phyloP scores from a whole-genome alignment of 495 filamentous ascomycete species.

The Trichoderma virens region DNA sequence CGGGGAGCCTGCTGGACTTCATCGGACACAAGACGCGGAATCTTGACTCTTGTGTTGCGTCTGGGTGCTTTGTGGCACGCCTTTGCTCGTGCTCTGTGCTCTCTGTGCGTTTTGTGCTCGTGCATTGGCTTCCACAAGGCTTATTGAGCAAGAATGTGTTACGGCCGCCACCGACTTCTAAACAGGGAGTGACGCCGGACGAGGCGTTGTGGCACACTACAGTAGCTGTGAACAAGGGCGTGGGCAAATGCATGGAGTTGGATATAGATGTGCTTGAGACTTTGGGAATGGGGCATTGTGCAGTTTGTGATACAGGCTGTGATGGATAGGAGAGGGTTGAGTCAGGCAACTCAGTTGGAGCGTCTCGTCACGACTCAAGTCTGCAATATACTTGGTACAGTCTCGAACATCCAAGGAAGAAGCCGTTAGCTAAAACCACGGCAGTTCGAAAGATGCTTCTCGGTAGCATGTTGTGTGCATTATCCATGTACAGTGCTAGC shows the following conservation, averaged over 20 bases:
- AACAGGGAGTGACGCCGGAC: background rate
- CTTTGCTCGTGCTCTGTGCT: background rate
- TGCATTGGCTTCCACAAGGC: background rate
- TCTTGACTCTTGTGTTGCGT: background rate
- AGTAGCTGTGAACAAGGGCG: background rate
- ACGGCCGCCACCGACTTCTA: background rate
- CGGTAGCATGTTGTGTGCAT: too few relatives aligned
- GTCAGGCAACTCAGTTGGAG: too few relatives aligned
- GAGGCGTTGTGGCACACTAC: background rate
- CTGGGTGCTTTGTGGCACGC: background rate
- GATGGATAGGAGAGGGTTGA: too few relatives aligned
- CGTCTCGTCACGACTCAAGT: too few relatives aligned
- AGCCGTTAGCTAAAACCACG: too few relatives aligned
- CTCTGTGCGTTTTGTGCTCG: background rate
- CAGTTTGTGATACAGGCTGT: too few relatives aligned
- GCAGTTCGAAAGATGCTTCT: too few relatives aligned
- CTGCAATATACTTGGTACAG: too few relatives aligned
- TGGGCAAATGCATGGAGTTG: background rate
- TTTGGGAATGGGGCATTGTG: too few relatives aligned
- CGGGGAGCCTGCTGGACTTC: slow-evolving; percentile 9
- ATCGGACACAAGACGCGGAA: slow-evolving; percentile 9
- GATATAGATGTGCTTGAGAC: background rate
- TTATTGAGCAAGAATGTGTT: background rate
- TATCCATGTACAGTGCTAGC: background rate
- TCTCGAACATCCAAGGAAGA: too few relatives aligned